Base-by-base conservation (phyloP, 805 yeast species). In the Candida cerambycidarum region DNA sequence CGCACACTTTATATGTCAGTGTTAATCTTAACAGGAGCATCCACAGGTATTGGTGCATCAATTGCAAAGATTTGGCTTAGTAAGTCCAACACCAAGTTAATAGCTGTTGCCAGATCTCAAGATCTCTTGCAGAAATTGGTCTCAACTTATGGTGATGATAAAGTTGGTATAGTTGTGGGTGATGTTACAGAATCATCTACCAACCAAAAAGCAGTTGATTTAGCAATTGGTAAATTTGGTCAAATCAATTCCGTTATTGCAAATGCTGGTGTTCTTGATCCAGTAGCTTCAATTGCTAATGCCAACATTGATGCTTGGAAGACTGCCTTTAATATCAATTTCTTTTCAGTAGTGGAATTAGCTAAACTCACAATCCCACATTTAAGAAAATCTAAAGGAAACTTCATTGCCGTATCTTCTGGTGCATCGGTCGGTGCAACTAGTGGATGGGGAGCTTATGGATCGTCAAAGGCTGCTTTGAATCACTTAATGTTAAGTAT, bases 391-490 rank as follows among this genome's bases (percentile, higher is more conserved):
- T 48, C 79, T 3, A 64, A 74, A 11, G 96, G 96, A 0, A 75
- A 70, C 32, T 72, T 85, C 28, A 70, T 92, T n/a, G 79, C 84
- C 43, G 96, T 90, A 0, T 85, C 95, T 14, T 87, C 96, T 1
- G 97, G 97, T 5, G 97, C 98, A 0, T 76, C 95, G 14, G 73
- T 75, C 1, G 76, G 71, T 41, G 67, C 82, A 14, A 71, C 62
- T 47, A 57, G 71, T 48, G 93, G 89, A 0, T 92, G 97, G 97
- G 84, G 85, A 13, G 95, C 96, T 4, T 92, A 92, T 55, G 96
- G 97, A 1, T 69, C 90, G 4, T 82, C 96, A 5, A 92, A 92
- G 61, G 97, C 97, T 0, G 96, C 97, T 0, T 58, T 92, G 39
- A 89, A 92, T 61, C 89, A 83, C 54, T 75, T 89, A 40, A 81